Evolutionary conservation across 345 rosid genomes (phyloP), one percentile per base, ranked within the genome.

Genomic region (Linum usitatissimum): DNA sequence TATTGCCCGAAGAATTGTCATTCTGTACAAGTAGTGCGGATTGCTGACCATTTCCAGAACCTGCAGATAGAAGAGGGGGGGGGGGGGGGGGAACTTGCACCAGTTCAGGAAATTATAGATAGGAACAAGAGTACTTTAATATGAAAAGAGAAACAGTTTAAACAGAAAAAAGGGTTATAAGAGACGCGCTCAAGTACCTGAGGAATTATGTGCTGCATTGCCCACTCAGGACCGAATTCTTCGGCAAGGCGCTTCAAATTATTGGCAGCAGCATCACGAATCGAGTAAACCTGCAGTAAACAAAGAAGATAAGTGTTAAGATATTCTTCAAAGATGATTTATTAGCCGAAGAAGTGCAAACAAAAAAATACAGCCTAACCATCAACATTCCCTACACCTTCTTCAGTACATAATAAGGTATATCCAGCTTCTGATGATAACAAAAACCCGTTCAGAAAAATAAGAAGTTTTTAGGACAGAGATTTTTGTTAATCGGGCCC

Each of bases 171-270:
- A 23, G 28, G 28, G 1, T 23, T 23, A 23, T 23, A 23, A 23
- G 17, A 64, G 40, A 72, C 71, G 45, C 60, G 8, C 38, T 34
- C 5, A 34, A 34, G 3, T 7, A 92, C 98, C 95, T 85, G 95
- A 53, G 96, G 93, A 75, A 92, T 86, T 73, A 89, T 89, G 75
- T 92, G 96, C 75, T 84, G 91, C 98, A 89, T 92, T 70, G 96
- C 93, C 96, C 98, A 92, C 12, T 92, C 93, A 39, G 95, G 89
- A 48, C 98, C 98, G 77, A 92, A 92, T 73, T 92, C 98, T 77
- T 91, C 98, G 18, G 92, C 96, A 40, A 91, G 96, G 65, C 95
- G 87, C 79, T 87, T 92, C 65, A 92, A 83, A 63, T 89, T 92
- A 69, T 92, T 92, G 28, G 96, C 89, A 61, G 95, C 96, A 23